phyloP scores from a whole-genome alignment of 192 early-diverging fungal species.

The Chytriomyces confervae region DNA sequence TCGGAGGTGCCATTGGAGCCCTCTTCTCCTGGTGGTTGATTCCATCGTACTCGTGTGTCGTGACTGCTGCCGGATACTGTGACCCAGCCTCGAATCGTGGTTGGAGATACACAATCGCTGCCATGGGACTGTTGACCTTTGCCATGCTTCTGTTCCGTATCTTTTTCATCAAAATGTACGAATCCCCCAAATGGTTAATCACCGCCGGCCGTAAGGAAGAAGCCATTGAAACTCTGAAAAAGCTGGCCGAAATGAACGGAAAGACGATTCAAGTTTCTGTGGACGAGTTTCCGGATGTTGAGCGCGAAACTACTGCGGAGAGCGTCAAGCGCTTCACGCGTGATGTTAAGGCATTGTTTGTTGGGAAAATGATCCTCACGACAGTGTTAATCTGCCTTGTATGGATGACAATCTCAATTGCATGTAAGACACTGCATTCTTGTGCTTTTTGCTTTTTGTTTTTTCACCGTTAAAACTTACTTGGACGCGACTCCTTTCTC shows the following conservation, averaged over 20 bases:
- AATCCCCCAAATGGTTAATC: conserved; percentile 82
- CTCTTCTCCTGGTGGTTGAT: conserved; percentile 68
- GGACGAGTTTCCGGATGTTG: conserved; percentile 14
- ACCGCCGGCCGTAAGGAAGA: conserved; percentile 35
- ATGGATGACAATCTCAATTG: conserved; percentile 78
- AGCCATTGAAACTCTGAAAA: conserved; percentile 27
- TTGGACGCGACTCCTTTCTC: no score
- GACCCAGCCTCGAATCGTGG: conserved; percentile 45
- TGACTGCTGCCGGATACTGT: neutral
- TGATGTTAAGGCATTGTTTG: neutral
- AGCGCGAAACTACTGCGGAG: neutral
- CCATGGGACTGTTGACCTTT: conserved; percentile 65
- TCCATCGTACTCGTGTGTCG: conserved; percentile 56
- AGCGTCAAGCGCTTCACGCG: neutral
- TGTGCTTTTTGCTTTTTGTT: no score
- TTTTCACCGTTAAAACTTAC: no score
- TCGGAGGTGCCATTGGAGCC: conserved; percentile 77
- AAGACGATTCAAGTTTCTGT: neutral
- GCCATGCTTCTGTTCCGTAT: conserved; percentile 75
- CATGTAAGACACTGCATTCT: conserved; percentile 37
- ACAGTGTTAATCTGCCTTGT: conserved; percentile 76
- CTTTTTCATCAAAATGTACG: conserved; percentile 63
- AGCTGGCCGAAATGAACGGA: conserved; percentile 29
- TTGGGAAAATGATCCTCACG: conserved; percentile 34
- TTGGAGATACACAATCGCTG: conserved; percentile 67